Conservation (phyloP, 441 rosid species). For the Mallotus japonicus region DNA sequence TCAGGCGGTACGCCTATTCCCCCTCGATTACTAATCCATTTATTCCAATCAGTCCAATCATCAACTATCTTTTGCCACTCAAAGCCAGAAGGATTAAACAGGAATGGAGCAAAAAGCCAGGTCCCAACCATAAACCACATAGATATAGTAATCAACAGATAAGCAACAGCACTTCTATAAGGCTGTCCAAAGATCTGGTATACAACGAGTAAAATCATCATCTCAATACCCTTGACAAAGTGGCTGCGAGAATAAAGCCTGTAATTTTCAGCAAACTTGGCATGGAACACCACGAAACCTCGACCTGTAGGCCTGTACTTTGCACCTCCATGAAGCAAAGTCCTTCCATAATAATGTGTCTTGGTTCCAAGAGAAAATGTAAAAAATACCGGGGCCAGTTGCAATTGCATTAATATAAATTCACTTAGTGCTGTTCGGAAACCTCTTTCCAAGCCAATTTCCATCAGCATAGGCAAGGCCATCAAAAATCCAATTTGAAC, state of each 20-base stretch:
- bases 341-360: slow-evolving; percentile 96
- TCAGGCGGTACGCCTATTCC: slow-evolving; percentile 98
- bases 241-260: slow-evolving; percentile 97
- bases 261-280: slow-evolving; percentile 97
- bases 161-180: slow-evolving; percentile 84
- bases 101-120: slow-evolving; percentile 99
- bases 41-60: slow-evolving; percentile 99
- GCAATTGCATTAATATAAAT: slow-evolving; percentile 95
- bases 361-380: slow-evolving; percentile 98
- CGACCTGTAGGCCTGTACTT: slow-evolving; percentile 96
- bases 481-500: slow-evolving; percentile 95
- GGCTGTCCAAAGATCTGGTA: slow-evolving; percentile 85
- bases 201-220: slow-evolving; percentile 89
- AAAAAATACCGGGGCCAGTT: slow-evolving; percentile 96
- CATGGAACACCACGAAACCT: slow-evolving; percentile 98
- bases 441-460: slow-evolving; percentile 96
- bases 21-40: slow-evolving; percentile 90
- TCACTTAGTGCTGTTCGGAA: slow-evolving; percentile 97
- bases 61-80: slow-evolving; percentile 99
- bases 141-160: slow-evolving; percentile 81
- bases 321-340: slow-evolving; percentile 97
- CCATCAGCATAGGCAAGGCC: slow-evolving; percentile 99
- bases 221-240: slow-evolving; percentile 93
- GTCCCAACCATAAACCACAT: slow-evolving; percentile 99
- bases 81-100: slow-evolving; percentile 97